Conservation (phyloP, 805 yeast species). For the Lachancea meyersii region DNA sequence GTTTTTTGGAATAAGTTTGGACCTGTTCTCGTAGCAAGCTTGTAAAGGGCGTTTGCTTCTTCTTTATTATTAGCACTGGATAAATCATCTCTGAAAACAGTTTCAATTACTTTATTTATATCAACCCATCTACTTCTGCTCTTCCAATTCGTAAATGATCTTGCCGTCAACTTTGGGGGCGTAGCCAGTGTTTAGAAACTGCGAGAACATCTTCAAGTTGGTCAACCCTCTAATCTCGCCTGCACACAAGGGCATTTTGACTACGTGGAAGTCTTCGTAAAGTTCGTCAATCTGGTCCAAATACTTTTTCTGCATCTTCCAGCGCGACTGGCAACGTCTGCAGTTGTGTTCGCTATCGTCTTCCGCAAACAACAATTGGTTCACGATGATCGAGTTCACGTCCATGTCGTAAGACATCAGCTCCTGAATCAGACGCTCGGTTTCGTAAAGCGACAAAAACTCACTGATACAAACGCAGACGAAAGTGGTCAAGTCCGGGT, state of each 20-base stretch:
- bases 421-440: constrained; percentile 97
- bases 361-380: constrained; percentile 86
- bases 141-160: constrained; percentile 34
- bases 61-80: no score
- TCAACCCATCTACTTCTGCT: constrained; percentile 19
- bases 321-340: constrained; percentile 84
- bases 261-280: constrained; percentile 94
- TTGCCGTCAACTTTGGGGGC: constrained; percentile 53
- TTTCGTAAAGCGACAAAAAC: constrained; percentile 90
- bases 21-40: no score
- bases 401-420: constrained; percentile 92
- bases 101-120: neutral
- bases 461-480: constrained; percentile 97
- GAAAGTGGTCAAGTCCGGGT: constrained; percentile 92
- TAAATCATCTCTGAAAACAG: neutral
- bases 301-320: constrained; percentile 94
- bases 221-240: constrained; percentile 91
- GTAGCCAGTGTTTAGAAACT: constrained; percentile 71
- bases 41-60: no score
- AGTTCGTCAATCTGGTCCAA: constrained; percentile 91
- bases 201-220: constrained; percentile 76
- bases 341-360: constrained; percentile 62
- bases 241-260: constrained; percentile 91
- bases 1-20: no score
- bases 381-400: constrained; percentile 91